Evolutionary conservation across 2,329 filamentous ascomycete genomes (phyloP).

Genomic region (Fusarium camptoceras): DNA sequence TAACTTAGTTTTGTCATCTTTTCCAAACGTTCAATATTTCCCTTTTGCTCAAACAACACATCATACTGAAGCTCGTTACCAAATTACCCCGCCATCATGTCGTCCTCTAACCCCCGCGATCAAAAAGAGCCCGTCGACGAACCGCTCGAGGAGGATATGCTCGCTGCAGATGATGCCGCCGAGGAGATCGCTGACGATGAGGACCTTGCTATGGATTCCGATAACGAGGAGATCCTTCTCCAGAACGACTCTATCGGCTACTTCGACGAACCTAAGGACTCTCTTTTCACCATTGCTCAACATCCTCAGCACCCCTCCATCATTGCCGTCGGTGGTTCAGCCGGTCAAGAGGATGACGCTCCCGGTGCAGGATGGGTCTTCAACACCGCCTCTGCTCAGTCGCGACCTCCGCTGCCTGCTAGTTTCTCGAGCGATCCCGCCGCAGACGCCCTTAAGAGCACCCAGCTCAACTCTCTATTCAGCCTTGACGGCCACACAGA

Average conservation of each 20-base stretch:
- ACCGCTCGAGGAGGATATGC: conserved; percentile 55
- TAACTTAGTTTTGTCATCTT: neutral
- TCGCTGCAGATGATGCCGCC: conserved; percentile 73
- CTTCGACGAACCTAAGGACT: conserved; percentile 91
- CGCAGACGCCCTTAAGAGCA: conserved; percentile 61
- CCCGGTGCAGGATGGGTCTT: conserved; percentile 88
- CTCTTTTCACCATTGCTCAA: conserved; percentile 93
- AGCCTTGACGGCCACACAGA: conserved; percentile 91
- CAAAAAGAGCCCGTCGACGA: conserved; percentile 43
- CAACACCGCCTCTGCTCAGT: conserved; percentile 74
- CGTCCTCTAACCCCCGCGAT: conserved; percentile 46
- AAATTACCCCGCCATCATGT: conserved; percentile 49
- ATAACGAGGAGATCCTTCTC: conserved; percentile 80
- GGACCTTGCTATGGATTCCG: conserved; percentile 85
- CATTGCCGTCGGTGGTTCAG: conserved; percentile 85
- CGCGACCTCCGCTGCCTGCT: conserved; percentile 76
- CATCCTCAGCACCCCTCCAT: conserved; percentile 84
- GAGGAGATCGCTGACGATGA: conserved; percentile 78
- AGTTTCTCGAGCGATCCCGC: conserved; percentile 77
- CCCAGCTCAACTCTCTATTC: conserved; percentile 73
- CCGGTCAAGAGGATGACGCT: conserved; percentile 67
- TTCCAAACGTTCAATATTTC: neutral
- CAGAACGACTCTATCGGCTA: conserved; percentile 94
- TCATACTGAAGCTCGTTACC: neutral
- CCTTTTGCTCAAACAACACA: neutral